phyloP scores from a whole-genome alignment of 192 early-diverging fungal genomes.

The Backusella circina region DNA sequence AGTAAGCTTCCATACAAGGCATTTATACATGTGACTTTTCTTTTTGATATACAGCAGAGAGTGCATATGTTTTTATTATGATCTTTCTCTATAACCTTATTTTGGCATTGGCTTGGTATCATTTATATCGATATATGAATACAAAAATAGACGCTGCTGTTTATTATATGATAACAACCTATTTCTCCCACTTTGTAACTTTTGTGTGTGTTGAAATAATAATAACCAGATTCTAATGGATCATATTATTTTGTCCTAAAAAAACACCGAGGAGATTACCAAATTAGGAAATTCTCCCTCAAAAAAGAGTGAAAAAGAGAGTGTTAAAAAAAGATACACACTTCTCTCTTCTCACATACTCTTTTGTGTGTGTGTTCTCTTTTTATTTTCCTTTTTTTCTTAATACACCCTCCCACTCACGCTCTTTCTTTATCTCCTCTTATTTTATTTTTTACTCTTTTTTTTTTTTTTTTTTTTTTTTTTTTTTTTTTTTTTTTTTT shows the following conservation, averaged over 20 bases:
- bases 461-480: neutral
- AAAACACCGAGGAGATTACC: slow-evolving; percentile 14
- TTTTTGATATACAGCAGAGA: neutral
- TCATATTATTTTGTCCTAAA: neutral
- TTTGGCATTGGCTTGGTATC: too few species aligned
- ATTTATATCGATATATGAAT: too few species aligned
- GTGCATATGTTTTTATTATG: neutral
- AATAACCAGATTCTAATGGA: neutral
- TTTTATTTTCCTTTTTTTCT: slow-evolving; percentile 8
- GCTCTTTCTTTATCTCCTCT: neutral
- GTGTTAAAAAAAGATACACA: neutral
- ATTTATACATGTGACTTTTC: neutral
- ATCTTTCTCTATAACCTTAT: neutral
- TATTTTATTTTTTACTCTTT: neutral
- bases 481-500: neutral
- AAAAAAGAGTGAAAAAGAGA: neutral
- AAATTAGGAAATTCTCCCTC: slow-evolving; percentile 6
- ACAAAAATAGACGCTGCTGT: too few species aligned
- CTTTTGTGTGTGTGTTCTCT: neutral
- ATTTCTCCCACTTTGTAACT: neutral
- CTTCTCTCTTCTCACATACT: neutral
- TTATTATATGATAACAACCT: too few species aligned
- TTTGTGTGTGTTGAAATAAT: neutral
- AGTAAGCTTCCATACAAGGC: slow-evolving; percentile 71
- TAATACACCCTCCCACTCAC: slow-evolving; percentile 4